A percentile compares a stretch with the other conserved stretches of the same genome.
Conservation (phyloP, 2,329 filamentous ascomycete species). For the Dactylella cylindrospora region DNA sequence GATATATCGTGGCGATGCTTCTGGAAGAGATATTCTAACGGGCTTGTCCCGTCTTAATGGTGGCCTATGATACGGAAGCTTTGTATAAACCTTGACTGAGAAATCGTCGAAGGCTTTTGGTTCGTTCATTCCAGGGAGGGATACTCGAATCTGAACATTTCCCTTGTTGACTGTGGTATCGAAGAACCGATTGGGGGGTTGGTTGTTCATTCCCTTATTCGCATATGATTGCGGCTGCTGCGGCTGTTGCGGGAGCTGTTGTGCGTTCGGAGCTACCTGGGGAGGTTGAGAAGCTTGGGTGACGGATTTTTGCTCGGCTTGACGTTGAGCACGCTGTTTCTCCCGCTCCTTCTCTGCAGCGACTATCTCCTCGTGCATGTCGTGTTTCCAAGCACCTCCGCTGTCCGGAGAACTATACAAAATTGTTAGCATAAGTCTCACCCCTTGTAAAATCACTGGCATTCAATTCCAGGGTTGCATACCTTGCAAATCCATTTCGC, state of each 20-base stretch:
- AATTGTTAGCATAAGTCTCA: constrained; percentile 15
- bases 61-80: constrained; percentile 89
- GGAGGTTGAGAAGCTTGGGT: constrained; percentile 31
- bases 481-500: constrained; percentile 56
- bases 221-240: constrained; percentile 48
- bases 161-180: constrained; percentile 63
- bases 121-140: constrained; percentile 71
- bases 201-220: constrained; percentile 34
- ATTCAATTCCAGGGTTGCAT: constrained; percentile 9
- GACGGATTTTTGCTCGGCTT: constrained; percentile 27
- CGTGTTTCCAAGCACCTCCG: constrained; percentile 85
- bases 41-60: constrained; percentile 94
- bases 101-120: constrained; percentile 73
- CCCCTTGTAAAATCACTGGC: constrained; percentile 11
- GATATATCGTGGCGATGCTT: constrained; percentile 78
- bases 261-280: constrained; percentile 44
- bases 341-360: constrained; percentile 42
- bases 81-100: constrained; percentile 85
- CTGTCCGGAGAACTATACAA: constrained; percentile 56
- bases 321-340: constrained; percentile 37
- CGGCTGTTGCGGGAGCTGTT: constrained; percentile 46
- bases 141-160: constrained; percentile 81
- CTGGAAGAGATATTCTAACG: constrained; percentile 85
- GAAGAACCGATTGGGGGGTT: constrained; percentile 45
- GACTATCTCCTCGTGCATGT: constrained; percentile 72